Conservation (phyloP, 768 basidiomycete genomes). For the Termitomyces sp. region DNA sequence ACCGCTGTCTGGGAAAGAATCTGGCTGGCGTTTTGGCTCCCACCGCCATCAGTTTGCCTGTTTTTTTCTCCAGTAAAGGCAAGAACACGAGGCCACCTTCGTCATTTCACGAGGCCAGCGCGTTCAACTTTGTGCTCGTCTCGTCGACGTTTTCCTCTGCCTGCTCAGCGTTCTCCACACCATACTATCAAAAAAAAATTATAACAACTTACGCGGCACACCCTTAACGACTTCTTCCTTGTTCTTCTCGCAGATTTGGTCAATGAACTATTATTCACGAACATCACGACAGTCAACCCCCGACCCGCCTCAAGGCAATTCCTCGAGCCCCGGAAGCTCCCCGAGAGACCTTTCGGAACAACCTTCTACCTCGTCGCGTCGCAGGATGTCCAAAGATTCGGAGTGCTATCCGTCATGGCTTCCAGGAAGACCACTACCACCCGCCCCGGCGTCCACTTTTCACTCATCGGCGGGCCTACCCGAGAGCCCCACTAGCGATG, state of each 20-base stretch:
- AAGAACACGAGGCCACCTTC: constrained; percentile 43
- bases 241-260: constrained; percentile 6
- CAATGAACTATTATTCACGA: constrained; percentile 27
- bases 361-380: constrained; percentile 27
- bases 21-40: constrained; percentile 12
- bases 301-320: constrained; percentile 20
- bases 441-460: constrained; percentile 67
- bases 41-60: constrained; percentile 16
- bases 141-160: constrained; percentile 11
- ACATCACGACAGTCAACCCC: constrained; percentile 33
- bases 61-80: constrained; percentile 31
- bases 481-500: constrained; percentile 26
- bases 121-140: constrained; percentile 16
- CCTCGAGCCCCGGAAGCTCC: constrained; percentile 21
- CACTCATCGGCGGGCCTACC: constrained; percentile 47
- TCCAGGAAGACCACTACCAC: constrained; percentile 70
- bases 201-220: constrained; percentile 28
- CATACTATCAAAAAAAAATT: constrained; percentile 15
- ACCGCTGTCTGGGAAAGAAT: constrained; percentile 4
- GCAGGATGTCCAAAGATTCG: constrained; percentile 36
- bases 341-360: constrained; percentile 21
- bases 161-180: constrained; percentile 15
- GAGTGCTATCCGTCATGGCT: constrained; percentile 86
- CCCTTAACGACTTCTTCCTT: constrained; percentile 3
- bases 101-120: constrained; percentile 43